phyloP scores from a whole-genome alignment of 306 rosid genomes.

The Dryas drummondii region DNA sequence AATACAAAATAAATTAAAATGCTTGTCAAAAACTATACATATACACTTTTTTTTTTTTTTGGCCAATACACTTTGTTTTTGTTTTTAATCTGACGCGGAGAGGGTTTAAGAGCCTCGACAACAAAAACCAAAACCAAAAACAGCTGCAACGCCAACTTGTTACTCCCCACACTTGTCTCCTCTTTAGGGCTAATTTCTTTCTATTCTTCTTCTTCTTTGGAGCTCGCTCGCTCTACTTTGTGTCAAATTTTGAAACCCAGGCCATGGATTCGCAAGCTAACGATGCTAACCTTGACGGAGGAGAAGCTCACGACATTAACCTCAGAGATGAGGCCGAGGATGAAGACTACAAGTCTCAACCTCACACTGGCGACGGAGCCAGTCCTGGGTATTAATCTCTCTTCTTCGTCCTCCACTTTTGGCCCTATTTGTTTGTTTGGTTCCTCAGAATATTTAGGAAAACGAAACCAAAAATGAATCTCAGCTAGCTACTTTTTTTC shows the following conservation, averaged over 20 bases:
- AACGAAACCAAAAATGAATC: conserved; percentile 7
- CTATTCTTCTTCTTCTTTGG: neutral
- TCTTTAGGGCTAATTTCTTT: neutral
- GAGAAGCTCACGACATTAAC: conserved; percentile 52
- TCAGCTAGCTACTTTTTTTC: conserved; percentile 17
- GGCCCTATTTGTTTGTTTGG: conserved; percentile 8
- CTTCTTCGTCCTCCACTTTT: neutral
- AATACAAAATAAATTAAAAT: too few relatives aligned
- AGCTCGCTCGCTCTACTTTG: neutral
- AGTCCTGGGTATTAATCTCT: conserved; percentile 74
- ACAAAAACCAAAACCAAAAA: neutral
- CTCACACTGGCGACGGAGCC: conserved; percentile 87
- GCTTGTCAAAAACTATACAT: too few relatives aligned
- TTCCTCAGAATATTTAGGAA: conserved; percentile 8
- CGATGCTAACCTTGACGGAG: conserved; percentile 44
- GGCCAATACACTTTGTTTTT: too few relatives aligned
- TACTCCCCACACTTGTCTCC: neutral
- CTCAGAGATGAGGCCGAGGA: conserved; percentile 64
- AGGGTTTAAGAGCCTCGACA: neutral
- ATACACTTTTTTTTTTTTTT: too few relatives aligned
- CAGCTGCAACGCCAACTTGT: neutral
- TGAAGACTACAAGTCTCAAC: conserved; percentile 57
- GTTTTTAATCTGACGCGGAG: neutral
- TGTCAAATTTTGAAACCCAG: neutral
- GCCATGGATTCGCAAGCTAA: conserved; percentile 64